Base-by-base conservation (phyloP, 352 stramenopile species). In the Pythium rhizo-oryzae region DNA sequence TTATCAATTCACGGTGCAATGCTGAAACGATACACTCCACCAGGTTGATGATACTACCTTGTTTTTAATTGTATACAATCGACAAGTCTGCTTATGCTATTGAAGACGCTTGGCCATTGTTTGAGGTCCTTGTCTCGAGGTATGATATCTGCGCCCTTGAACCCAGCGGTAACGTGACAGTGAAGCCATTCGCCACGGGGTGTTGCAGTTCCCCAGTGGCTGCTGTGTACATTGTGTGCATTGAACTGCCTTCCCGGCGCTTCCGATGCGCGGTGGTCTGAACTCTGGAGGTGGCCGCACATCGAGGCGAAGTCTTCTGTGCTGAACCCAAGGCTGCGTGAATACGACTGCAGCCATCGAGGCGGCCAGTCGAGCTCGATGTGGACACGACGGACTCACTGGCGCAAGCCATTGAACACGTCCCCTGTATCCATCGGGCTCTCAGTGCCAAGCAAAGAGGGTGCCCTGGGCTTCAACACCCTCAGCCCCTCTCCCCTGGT, bases 371-470 rank as follows among this genome's bases (percentile, higher is more conserved):
- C 16, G 21, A 37, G 53, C 19, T 55, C 13, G 18, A 50, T 21
- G n/a, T 61, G 35, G 55, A 61, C 55, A 61, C 55, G 37, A 61
- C 50, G 55, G 35, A 35, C 24, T 9, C 35, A 23, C 43, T 12
- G 19, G 7, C 6, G 16, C 43, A 33, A 33, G 28, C 28, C 3
- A 33, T 33, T 33, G 28, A 33, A 35, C 55, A 49, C 55, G 55
- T 51, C 55, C 37, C 37, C 55, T 58, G 4, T 43, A 33, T 43
- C 43, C 37, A 43, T 18, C 18, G 15, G 43, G 15, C 18, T 11
- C 43, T n/a, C 43, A 18, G 2, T 3, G 19, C 59, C 59, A 65
- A 28, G 49, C 46, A 65, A 65, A 65, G 11, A 65, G 59, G 59
- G 23, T 65, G 59, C 15, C 33, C 37, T 12, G 15, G 37, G 37